A percentile compares a stretch with the other conserved stretches of the same genome.
These are phyloP conservation scores for Backusella circina DNA, from an alignment of 192 early-diverging fungal genomes.

Conservation along the genomic window DNA sequence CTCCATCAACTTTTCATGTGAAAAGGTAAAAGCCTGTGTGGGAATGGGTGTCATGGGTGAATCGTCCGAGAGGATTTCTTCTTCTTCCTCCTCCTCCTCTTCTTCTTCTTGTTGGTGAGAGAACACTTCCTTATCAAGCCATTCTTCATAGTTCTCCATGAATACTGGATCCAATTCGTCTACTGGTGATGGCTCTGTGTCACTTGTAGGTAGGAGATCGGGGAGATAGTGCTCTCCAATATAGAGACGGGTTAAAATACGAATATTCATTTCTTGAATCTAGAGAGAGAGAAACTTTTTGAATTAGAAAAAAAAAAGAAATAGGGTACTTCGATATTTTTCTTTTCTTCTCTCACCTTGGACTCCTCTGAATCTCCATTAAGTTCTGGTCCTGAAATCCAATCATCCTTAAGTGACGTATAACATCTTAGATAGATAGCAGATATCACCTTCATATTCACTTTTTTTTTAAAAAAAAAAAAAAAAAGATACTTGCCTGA, in stretches of 20 bases:
- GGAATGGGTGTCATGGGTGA: neutral
- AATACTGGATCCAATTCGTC: conserved; percentile 57
- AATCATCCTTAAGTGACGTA: conserved; percentile 67
- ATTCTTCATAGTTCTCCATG: conserved; percentile 64
- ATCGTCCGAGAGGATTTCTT: neutral
- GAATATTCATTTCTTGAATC: conserved; percentile 64
- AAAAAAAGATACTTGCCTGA: conserved; percentile 38
- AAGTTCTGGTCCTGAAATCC: conserved; percentile 60
- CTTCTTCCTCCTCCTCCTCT: neutral
- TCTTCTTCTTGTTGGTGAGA: neutral
- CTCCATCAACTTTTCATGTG: neutral
- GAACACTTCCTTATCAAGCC: conserved; percentile 56
- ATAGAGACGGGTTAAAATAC: conserved; percentile 59
- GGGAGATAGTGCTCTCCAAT: conserved; percentile 44
- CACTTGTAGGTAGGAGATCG: neutral
- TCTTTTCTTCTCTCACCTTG: conserved; percentile 36
- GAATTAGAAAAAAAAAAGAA: neutral
- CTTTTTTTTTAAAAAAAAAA: conserved; percentile 17
- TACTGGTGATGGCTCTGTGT: neutral
- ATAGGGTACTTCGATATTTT: no score
- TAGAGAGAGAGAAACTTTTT: conserved; percentile 15
- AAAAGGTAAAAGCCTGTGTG: neutral
- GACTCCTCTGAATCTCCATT: conserved; percentile 74
- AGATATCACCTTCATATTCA: conserved; percentile 82
- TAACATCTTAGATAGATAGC: conserved; percentile 67